Percentiles rank a stretch among this genome's conserved stretches.
phyloP scores from a whole-genome alignment of 176 grass and related monocot species.

The Musa schizocarpa region DNA sequence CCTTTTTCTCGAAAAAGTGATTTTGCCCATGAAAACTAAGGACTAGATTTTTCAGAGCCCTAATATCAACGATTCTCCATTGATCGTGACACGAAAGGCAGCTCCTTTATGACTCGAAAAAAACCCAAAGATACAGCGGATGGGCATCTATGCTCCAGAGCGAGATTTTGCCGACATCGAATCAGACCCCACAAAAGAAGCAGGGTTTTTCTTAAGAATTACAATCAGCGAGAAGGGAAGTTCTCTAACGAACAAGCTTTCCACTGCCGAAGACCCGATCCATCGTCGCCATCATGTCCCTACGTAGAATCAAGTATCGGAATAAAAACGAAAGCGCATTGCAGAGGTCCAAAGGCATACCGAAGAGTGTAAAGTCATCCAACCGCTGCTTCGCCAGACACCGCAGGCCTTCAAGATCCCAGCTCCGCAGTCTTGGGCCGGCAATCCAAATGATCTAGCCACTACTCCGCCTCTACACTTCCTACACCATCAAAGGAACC shows the following conservation, averaged over 20 bases:
- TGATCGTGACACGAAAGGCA: too few species aligned
- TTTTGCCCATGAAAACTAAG: not conserved
- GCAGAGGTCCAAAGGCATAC: too few species aligned
- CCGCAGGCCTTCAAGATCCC: not conserved
- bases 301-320: not conserved
- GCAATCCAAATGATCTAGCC: not conserved
- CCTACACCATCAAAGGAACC: not conserved
- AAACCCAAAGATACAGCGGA: not conserved
- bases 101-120: not conserved
- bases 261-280: too few species aligned
- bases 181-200: not conserved
- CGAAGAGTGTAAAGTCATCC: not conserved
- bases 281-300: not conserved
- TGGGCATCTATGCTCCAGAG: not conserved
- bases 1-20: not conserved
- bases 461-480: not conserved
- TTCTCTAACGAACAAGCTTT: not conserved
- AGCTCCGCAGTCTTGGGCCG: not conserved
- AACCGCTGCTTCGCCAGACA: not conserved
- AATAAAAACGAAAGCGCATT: too few species aligned
- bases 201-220: not conserved
- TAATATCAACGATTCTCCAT: not conserved
- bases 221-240: not conserved
- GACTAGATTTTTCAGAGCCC: not conserved
- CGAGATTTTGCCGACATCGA: not conserved